These are phyloP conservation scores for Colletotrichum incanum DNA, from an alignment of 2,329 filamentous ascomycete genomes.

Conservation along the genomic window DNA sequence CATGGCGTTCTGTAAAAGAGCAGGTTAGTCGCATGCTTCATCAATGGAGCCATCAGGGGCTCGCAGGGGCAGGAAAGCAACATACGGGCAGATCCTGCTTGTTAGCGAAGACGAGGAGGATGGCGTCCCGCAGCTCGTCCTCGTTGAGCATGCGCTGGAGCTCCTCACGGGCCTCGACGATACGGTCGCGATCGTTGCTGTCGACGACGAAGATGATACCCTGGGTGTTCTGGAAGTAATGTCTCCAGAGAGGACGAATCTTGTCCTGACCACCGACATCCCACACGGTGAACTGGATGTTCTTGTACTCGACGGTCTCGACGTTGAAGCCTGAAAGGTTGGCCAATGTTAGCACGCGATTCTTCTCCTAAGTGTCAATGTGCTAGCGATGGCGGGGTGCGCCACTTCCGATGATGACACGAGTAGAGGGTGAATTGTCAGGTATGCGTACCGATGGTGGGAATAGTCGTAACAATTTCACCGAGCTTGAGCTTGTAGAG, in stretches of 20 bases:
- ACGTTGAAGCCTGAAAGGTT: slow-evolving; percentile 89
- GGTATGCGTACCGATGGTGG: slow-evolving; percentile 86
- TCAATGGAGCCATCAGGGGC: background rate
- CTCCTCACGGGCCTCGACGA: slow-evolving; percentile 96
- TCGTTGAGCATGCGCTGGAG: slow-evolving; percentile 99
- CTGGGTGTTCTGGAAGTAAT: slow-evolving; percentile 99
- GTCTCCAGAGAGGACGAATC: slow-evolving; percentile 99
- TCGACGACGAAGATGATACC: slow-evolving; percentile 99
- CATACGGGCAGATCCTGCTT: slow-evolving; percentile 99
- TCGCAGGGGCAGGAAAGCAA: slow-evolving; percentile 46
- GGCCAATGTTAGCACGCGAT: slow-evolving; percentile 46
- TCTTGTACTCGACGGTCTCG: slow-evolving; percentile 99
- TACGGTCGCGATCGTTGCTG: slow-evolving; percentile 98
- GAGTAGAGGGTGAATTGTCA: slow-evolving; percentile 1
- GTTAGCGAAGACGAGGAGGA: slow-evolving; percentile 98
- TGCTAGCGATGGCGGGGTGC: slow-evolving; percentile 11
- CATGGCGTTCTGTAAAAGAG: slow-evolving; percentile 87
- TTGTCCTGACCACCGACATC: slow-evolving; percentile 99
- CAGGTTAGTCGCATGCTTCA: slow-evolving; percentile 30
- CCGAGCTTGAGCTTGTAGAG: slow-evolving; percentile 99
- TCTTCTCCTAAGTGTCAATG: slow-evolving; percentile 6
- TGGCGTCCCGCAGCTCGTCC: slow-evolving; percentile 96
- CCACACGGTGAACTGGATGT: slow-evolving; percentile 99
- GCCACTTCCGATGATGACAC: slow-evolving; percentile 13
- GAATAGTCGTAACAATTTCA: slow-evolving; percentile 99